Conservation (phyloP, 352 stramenopile species). For the Globisporangium irregulare region DNA sequence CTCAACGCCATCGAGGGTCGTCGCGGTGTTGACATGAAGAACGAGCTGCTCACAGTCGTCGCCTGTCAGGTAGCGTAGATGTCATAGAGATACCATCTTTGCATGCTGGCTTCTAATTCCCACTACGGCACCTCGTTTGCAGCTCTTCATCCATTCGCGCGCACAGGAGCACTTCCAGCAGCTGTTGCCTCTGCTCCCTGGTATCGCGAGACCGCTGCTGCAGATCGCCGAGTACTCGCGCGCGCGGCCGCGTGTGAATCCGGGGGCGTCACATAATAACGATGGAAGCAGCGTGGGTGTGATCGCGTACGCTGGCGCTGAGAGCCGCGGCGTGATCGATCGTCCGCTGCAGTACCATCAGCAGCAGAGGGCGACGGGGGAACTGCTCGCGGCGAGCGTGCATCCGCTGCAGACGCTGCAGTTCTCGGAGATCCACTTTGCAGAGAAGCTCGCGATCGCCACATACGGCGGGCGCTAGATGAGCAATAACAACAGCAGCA, state of each 20-base stretch:
- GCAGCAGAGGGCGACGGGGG: conserved; percentile 6
- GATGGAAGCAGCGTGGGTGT: conserved; percentile 34
- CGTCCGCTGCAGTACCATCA: conserved; percentile 47
- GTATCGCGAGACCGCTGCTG: conserved; percentile 55
- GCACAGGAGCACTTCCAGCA: conserved; percentile 73
- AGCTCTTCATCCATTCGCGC: conserved; percentile 65
- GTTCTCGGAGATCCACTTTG: conserved; percentile 59
- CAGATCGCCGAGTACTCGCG: conserved; percentile 57
- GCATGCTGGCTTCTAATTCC: neutral
- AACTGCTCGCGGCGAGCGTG: conserved; percentile 35
- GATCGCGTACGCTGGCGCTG: conserved; percentile 49
- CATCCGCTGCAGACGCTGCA: conserved; percentile 47
- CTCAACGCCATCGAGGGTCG: conserved; percentile 60
- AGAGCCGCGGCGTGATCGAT: conserved; percentile 44
- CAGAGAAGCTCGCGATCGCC: conserved; percentile 55
- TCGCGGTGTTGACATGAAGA: conserved; percentile 66
- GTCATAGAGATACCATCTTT: neutral
- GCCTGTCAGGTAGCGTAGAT: conserved; percentile 41
- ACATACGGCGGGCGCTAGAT: conserved; percentile 36
- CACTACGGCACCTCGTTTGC: neutral
- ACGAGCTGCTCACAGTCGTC: conserved; percentile 74
- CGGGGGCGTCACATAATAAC: conserved; percentile 27
- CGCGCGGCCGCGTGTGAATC: conserved; percentile 40
- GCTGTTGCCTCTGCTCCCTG: conserved; percentile 64
- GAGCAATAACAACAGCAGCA: neutral